Evolutionary conservation across 345 rosid species (phyloP).

Genomic region (Eucalyptus viminalis): DNA sequence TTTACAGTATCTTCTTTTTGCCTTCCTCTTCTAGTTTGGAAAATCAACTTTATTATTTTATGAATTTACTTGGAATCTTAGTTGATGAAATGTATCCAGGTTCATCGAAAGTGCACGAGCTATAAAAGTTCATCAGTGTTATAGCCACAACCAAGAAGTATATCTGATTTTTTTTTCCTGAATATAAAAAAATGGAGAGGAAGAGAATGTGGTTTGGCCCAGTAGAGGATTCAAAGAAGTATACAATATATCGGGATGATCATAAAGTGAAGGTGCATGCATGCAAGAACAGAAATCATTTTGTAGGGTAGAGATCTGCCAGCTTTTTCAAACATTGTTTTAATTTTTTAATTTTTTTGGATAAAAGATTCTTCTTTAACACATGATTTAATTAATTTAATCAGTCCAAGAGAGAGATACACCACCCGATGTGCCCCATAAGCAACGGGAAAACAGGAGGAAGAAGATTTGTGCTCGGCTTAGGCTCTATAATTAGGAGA

Average conservation of each 20-base stretch:
- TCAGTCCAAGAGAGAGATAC: constrained; percentile 4
- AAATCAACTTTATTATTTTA: background rate
- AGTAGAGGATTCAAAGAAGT: background rate
- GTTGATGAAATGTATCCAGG: background rate
- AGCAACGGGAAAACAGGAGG: background rate
- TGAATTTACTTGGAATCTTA: background rate
- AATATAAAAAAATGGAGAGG: background rate
- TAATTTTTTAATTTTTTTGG: background rate
- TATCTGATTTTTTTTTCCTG: background rate
- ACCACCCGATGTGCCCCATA: background rate
- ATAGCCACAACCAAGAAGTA: background rate
- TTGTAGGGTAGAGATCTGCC: constrained; percentile 14
- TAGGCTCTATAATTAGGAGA: background rate
- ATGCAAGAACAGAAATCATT: constrained; percentile 9
- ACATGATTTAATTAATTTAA: background rate
- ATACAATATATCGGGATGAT: background rate
- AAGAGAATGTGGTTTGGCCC: background rate
- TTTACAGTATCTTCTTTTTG: background rate
- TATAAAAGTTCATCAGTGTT: background rate
- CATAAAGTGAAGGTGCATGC: background rate
- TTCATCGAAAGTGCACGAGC: background rate
- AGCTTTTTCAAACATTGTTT: background rate
- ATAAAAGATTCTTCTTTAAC: background rate
- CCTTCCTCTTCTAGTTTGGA: background rate
- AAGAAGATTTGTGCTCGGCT: background rate